Conservation (phyloP, 2,329 filamentous ascomycete species). For the Trichophyton simii region DNA sequence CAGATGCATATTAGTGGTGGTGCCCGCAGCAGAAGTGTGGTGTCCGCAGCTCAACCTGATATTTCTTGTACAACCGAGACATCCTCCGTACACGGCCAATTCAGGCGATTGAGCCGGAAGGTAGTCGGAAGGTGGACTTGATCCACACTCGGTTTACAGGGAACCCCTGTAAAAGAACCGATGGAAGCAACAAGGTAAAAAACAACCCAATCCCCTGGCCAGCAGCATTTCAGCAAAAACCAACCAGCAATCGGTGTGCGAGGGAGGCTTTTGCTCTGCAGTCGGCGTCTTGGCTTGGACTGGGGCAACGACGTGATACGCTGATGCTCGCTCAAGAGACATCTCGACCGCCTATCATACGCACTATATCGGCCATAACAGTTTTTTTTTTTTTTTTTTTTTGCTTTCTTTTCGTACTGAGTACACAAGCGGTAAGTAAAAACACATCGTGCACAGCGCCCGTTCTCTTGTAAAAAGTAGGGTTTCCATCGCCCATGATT, state of each 20-base stretch:
- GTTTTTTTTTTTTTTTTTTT: too few species aligned
- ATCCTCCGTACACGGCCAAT: background rate
- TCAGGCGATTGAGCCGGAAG: slow-evolving; percentile 3
- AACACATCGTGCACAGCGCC: background rate
- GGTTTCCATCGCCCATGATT: background rate
- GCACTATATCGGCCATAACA: background rate
- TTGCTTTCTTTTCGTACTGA: background rate
- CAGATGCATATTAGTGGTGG: too few species aligned
- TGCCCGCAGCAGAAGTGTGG: too few species aligned
- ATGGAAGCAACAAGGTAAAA: background rate
- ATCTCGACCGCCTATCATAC: slow-evolving; percentile 3
- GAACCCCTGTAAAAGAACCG: background rate
- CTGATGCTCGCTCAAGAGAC: background rate
- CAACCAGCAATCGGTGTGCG: background rate
- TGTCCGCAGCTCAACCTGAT: too few species aligned
- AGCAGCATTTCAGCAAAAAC: background rate
- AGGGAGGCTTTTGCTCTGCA: background rate
- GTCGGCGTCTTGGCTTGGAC: background rate
- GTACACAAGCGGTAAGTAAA: slow-evolving; percentile 1
- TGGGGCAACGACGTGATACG: background rate
- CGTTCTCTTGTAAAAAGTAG: background rate
- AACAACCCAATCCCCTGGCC: background rate
- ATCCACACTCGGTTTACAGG: background rate
- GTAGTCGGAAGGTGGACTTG: slow-evolving; percentile 4
- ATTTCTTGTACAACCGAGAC: background rate